These are phyloP conservation scores for Penicillium antarcticum DNA, from an alignment of 495 filamentous ascomycete genomes.

Conservation along the genomic window DNA sequence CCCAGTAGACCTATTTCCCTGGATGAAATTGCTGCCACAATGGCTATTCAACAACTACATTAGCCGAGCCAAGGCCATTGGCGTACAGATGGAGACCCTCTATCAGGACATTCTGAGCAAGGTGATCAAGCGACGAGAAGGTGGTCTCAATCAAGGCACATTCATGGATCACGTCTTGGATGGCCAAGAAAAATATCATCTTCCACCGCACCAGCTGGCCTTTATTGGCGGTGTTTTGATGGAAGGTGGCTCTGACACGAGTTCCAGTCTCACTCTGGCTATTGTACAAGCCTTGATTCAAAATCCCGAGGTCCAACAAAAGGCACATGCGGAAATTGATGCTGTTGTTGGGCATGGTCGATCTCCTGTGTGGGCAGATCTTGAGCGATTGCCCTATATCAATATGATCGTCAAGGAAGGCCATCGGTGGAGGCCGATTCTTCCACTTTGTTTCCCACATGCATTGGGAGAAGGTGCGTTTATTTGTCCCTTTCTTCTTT, in stretches of 20 bases:
- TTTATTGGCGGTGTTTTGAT: slow-evolving; percentile 37
- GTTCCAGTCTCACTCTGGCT: slow-evolving; percentile 28
- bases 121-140: slow-evolving; percentile 9
- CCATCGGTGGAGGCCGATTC: slow-evolving; percentile 34
- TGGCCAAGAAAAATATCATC: slow-evolving; percentile 25
- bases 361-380: slow-evolving; percentile 35
- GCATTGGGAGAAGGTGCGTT: background rate
- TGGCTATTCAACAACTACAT: slow-evolving; percentile 25
- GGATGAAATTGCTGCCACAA: slow-evolving; percentile 37
- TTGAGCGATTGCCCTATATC: slow-evolving; percentile 39
- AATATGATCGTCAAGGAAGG: slow-evolving; percentile 28
- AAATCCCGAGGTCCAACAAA: slow-evolving; percentile 35
- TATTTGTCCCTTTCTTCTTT: too few species aligned
- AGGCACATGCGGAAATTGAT: slow-evolving; percentile 33
- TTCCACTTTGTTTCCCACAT: slow-evolving; percentile 30
- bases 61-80: slow-evolving; percentile 16
- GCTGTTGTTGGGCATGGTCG: slow-evolving; percentile 26
- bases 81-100: slow-evolving; percentile 9
- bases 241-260: slow-evolving; percentile 50
- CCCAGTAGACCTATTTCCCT: slow-evolving; percentile 47
- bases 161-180: slow-evolving; percentile 47
- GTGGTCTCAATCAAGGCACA: slow-evolving; percentile 7
- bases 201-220: slow-evolving; percentile 2
- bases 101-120: slow-evolving; percentile 23
- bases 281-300: slow-evolving; percentile 44